Base-by-base conservation (phyloP, 208 protist species). In the Phytomonas sp. region DNA sequence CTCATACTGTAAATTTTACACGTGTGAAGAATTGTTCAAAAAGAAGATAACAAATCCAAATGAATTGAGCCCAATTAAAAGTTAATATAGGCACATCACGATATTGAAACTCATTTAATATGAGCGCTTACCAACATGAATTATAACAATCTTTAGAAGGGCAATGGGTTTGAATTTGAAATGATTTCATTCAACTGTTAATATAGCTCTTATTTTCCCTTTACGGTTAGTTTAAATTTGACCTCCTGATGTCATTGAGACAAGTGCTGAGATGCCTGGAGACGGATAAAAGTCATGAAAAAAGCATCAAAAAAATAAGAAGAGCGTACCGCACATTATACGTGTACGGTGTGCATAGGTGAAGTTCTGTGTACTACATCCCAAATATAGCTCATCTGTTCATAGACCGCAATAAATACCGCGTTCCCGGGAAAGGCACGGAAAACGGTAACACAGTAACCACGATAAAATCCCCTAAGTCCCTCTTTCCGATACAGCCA, bases 401-500 rank as follows among this genome's bases (percentile, higher is more conserved):
- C 91, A 63, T 97, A 97, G 2, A 89, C 88, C 10, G 88, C 89
- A 65, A 97, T 93, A 7, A 97, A 76, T 26, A 95, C 85, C 0
- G 93, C 93, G 72, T 97, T 95, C 12, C 89, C 91, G 2, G 93
- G 93, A 83, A 97, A 93, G 11, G 93, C 93, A 42, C 93, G 93
- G n/a, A 87, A 52, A 1, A 88, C 88, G 8, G 93, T 96, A 29
- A 96, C 82, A 26, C 82, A 77, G 66, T 94, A 96, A 30, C 93
- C 93, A 7, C 89, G 87, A 63, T 90, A 94, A 11, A 95, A 76
- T 4, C 90, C 93, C 3, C 87, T 82, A 49, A 95, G 74, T 23
- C 93, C 93, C 63, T 95, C 88, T 42, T 79, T 88, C 70, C 74
- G 80, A 75, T 95, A 96, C n/a, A 97, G 70, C 19, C 83, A 81